Percentiles rank a stretch among this genome's conserved stretches.
phyloP scores from a whole-genome alignment of 139 green algal species.

The Coelastrella sp. region DNA sequence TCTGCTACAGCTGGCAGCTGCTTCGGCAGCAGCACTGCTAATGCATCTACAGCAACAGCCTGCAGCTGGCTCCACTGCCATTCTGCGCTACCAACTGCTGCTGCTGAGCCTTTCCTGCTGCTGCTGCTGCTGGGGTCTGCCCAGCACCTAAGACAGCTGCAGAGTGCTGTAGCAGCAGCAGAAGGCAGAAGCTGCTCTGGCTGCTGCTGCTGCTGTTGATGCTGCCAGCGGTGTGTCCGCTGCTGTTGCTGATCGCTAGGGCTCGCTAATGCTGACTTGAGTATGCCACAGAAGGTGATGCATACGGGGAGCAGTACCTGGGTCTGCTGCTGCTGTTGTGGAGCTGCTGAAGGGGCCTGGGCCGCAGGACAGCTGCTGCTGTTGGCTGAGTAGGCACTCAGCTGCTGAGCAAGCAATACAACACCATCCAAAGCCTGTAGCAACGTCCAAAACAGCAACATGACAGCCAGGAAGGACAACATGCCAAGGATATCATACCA shows the following conservation, averaged over 20 bases:
- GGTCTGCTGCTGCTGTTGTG: background rate
- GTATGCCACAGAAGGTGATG: background rate
- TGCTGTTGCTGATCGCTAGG: background rate
- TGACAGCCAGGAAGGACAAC: background rate
- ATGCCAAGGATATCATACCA: too few relatives aligned
- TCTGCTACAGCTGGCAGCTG: background rate
- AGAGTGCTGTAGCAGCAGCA: slow-evolving; percentile 2
- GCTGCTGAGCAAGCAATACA: background rate
- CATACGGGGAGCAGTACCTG: background rate
- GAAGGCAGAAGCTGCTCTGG: background rate
- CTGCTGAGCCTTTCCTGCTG: background rate
- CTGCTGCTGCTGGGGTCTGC: slow-evolving; percentile 11
- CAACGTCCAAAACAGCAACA: background rate
- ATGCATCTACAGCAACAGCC: background rate
- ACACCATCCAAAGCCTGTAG: background rate
- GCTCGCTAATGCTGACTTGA: background rate
- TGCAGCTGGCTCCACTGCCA: background rate
- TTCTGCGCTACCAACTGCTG: background rate
- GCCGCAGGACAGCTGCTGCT: background rate
- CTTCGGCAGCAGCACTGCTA: slow-evolving; percentile 15
- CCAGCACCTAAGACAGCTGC: slow-evolving; percentile 23
- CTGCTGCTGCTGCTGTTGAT: background rate
- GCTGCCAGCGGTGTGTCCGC: background rate
- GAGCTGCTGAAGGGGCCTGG: background rate
- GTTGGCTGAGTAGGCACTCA: background rate